A percentile compares a stretch with the other conserved stretches of the same genome.
Conservation (phyloP, 495 filamentous ascomycete genomes). For the Trypethelium eluteriae region DNA sequence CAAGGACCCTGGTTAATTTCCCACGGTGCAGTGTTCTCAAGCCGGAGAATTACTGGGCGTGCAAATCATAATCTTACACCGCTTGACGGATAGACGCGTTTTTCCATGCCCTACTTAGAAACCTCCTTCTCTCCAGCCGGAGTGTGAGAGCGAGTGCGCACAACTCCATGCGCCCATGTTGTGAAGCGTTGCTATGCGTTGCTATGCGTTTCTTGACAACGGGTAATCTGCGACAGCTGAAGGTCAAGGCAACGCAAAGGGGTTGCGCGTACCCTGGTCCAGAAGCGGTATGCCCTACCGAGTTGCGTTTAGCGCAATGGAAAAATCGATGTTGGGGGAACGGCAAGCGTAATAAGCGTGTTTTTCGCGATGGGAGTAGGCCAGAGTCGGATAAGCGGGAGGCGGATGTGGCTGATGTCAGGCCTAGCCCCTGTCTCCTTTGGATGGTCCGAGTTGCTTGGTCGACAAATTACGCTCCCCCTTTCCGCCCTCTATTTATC, state of each 20-base stretch:
- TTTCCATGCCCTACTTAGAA: background rate
- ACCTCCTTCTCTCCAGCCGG: background rate
- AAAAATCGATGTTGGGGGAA: background rate
- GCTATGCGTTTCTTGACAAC: too few relatives aligned
- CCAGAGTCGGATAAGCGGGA: background rate
- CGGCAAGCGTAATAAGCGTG: background rate
- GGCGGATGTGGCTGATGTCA: background rate
- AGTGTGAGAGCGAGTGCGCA: background rate
- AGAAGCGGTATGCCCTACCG: background rate
- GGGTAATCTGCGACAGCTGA: too few relatives aligned
- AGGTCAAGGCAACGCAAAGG: background rate
- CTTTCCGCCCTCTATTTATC: conserved; percentile 5
- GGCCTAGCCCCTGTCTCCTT: background rate
- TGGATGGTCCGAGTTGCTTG: background rate
- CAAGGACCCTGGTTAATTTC: conserved; percentile 8
- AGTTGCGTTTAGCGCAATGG: background rate
- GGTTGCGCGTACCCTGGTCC: background rate
- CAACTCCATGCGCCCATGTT: too few relatives aligned
- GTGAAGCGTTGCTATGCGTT: too few relatives aligned
- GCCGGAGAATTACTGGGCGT: background rate
- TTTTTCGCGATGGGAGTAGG: background rate
- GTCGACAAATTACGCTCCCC: background rate
- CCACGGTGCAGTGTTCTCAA: background rate
- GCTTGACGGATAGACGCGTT: background rate
- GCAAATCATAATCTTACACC: background rate